Evolutionary conservation across 352 stramenopile genomes (phyloP), one percentile per base, ranked within the genome.

Genomic region (Globisporangium paddicum): DNA sequence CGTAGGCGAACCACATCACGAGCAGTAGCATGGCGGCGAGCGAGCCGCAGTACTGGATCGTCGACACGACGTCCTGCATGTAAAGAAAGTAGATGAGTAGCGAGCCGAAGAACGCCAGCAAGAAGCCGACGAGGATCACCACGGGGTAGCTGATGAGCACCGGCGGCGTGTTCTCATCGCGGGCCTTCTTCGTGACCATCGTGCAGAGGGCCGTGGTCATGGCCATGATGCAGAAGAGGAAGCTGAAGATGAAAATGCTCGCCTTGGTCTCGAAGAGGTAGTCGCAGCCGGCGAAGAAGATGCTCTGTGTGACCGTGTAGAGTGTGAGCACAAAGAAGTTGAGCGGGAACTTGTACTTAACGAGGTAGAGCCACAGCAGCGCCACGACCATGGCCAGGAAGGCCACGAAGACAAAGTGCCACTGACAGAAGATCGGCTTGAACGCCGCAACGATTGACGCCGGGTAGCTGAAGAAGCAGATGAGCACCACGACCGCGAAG

Each of bases 1-100:
- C 79, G 64, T 87, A 89, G 10, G 81, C 78, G 30, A 91, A 91
- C 81, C 81, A 91, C 67, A 91, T 81, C 59, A 89, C 77, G n/a
- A 91, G 75, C 18, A 86, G 54, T 14, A 89, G 55, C 68, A 86
- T 82, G 14, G 66, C 69, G 3, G 65, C 69, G 10, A 91, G 68
- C 16, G 75, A 83, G 0, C 70, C 73, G 26, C 67, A 72, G 63
- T 83, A 91, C 41, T 86, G 73, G 21, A 83, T 37, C 23, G 63
- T 55, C 9, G 78, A 83, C 38, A 91, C 68, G 10, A 71, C 65
- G 37, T 82, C 64, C 6, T 72, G 54, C 68, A 88, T 77, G 55
- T 73, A 80, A 38, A 70, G 65, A 38, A 84, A 88, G 64, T 89
- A 90, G 45, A 85, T 62, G 47, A 84, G 64, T 10, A 88, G 61